These are phyloP conservation scores for Fonsecaea multimorphosa DNA, from an alignment of 2,329 filamentous ascomycete species.

Conservation along the genomic window DNA sequence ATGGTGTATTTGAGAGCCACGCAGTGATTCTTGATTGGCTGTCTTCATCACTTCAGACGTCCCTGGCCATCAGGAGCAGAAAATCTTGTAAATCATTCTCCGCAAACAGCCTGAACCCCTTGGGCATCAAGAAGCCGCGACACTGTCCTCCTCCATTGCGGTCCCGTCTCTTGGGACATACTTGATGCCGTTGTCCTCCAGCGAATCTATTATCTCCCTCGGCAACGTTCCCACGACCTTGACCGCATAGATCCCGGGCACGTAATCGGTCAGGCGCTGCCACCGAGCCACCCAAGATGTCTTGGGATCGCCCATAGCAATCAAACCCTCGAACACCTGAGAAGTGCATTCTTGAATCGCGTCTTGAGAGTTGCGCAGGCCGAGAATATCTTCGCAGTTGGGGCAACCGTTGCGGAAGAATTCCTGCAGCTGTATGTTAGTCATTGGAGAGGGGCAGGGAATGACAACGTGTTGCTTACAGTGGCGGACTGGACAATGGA, in stretches of 20 bases:
- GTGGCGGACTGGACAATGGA: slow-evolving; percentile 85
- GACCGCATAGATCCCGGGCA: slow-evolving; percentile 87
- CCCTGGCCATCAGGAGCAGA: background rate
- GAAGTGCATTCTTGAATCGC: slow-evolving; percentile 91
- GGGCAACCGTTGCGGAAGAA: slow-evolving; percentile 90
- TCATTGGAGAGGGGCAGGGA: background rate
- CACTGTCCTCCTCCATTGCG: slow-evolving; percentile 54
- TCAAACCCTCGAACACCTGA: slow-evolving; percentile 91
- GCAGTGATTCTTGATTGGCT: background rate
- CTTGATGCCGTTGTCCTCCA: slow-evolving; percentile 65
- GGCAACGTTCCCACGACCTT: slow-evolving; percentile 81
- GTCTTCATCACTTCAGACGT: background rate
- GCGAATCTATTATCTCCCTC: slow-evolving; percentile 61
- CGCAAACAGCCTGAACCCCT: background rate
- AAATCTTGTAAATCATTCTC: background rate
- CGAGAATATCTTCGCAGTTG: slow-evolving; percentile 93
- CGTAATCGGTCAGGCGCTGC: slow-evolving; percentile 88
- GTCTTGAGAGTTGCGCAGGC: slow-evolving; percentile 78
- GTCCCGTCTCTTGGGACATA: slow-evolving; percentile 63
- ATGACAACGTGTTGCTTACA: slow-evolving; percentile 55
- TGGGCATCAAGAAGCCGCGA: slow-evolving; percentile 23
- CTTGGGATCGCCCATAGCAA: slow-evolving; percentile 80
- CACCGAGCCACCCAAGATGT: slow-evolving; percentile 95
- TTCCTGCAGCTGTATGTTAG: slow-evolving; percentile 59
- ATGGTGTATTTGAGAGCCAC: too few relatives aligned